These are phyloP conservation scores for Psophocarpus tetragonolobus DNA, from an alignment of 306 rosid genomes.

Conservation along the genomic window DNA sequence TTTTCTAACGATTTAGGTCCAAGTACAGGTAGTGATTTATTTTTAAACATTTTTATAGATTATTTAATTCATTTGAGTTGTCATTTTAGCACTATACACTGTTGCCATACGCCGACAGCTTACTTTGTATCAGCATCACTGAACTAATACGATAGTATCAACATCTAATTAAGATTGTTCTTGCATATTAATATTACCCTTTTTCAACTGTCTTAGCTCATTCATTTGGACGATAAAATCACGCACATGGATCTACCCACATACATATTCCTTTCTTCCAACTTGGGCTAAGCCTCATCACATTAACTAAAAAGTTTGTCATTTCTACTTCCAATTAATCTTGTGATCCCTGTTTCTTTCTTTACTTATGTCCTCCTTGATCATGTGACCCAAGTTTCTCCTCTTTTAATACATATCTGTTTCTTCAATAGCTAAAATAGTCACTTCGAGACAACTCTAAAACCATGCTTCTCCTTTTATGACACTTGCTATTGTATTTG, in stretches of 20 bases:
- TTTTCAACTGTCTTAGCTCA: constrained; percentile 23
- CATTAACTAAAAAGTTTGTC: constrained; percentile 42
- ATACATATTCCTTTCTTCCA: constrained; percentile 46
- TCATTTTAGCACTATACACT: constrained; percentile 20
- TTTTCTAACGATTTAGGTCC: constrained; percentile 32
- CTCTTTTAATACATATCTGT: constrained; percentile 31
- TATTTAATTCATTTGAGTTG: constrained; percentile 1
- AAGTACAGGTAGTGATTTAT: background rate
- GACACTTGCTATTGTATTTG: background rate
- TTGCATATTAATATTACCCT: constrained; percentile 30
- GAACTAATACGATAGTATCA: background rate
- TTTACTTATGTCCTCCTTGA: constrained; percentile 4
- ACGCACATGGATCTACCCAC: constrained; percentile 26
- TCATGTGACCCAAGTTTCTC: constrained; percentile 41
- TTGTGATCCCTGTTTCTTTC: constrained; percentile 24
- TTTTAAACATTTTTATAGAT: background rate
- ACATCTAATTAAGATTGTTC: background rate
- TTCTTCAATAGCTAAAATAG: constrained; percentile 32
- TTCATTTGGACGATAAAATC: constrained; percentile 21
- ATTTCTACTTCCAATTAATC: constrained; percentile 15
- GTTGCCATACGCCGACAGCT: background rate
- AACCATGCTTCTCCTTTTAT: constrained; percentile 32
- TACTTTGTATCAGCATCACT: background rate
- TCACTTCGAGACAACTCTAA: constrained; percentile 36
- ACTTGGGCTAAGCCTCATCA: constrained; percentile 47